Evolutionary conservation across 768 basidiomycete genomes (phyloP).

Genomic region (Collybia sordida): DNA sequence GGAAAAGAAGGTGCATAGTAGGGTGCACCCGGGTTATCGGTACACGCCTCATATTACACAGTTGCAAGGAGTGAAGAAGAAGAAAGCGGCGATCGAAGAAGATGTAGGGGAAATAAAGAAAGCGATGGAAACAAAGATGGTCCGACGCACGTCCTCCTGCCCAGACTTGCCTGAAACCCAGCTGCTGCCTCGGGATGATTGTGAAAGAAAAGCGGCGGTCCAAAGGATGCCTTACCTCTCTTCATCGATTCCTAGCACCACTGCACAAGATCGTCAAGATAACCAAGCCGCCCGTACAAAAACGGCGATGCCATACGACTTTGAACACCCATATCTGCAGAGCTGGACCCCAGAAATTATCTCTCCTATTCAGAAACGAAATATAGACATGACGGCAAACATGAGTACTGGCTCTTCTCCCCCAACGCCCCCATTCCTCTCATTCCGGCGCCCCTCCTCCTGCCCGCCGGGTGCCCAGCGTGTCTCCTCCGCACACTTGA

Average conservation of each 20-base stretch:
- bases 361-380: neutral
- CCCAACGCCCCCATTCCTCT: neutral
- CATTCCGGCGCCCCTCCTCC: constrained; percentile 9
- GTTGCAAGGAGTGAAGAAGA: constrained; percentile 8
- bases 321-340: neutral
- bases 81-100: constrained; percentile 3
- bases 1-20: constrained; percentile 45
- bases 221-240: no score
- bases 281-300: no score
- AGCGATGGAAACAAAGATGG: neutral
- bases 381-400: neutral
- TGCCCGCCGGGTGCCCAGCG: constrained; percentile 13
- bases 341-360: neutral
- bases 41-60: constrained; percentile 23
- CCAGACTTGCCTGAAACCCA: neutral
- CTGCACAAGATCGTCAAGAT: no score
- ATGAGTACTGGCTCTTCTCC: neutral
- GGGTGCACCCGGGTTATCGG: constrained; percentile 42
- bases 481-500: neutral
- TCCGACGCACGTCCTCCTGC: constrained; percentile 8
- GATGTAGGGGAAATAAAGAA: neutral
- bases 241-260: no score
- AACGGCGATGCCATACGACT: no score
- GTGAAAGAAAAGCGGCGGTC: no score
- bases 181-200: no score